Evolutionary conservation across 805 yeast genomes (phyloP).

Genomic region (Torulaspora microellipsoides): DNA sequence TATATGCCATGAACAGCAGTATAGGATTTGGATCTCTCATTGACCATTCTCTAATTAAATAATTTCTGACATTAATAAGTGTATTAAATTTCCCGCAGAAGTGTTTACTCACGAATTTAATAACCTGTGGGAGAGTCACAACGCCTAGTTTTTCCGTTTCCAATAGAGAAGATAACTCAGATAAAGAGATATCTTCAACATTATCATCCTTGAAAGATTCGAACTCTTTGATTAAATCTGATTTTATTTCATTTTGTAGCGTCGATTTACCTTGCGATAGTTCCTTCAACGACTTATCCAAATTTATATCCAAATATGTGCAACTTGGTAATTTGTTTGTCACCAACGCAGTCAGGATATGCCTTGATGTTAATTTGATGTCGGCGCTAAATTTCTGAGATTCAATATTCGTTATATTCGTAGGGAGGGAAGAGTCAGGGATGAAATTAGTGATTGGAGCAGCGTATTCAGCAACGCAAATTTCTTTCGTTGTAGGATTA

Average conservation of each 20-base stretch:
- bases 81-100: slow-evolving; percentile 8
- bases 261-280: slow-evolving; percentile 95
- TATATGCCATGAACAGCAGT: slow-evolving; percentile 9
- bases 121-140: slow-evolving; percentile 8
- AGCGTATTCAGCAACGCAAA: too few species aligned
- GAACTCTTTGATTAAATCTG: slow-evolving; percentile 14
- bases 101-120: slow-evolving; percentile 9
- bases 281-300: slow-evolving; percentile 85
- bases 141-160: slow-evolving; percentile 8
- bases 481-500: too few species aligned
- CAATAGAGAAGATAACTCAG: slow-evolving; percentile 3
- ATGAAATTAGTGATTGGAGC: too few species aligned
- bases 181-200: slow-evolving; percentile 12
- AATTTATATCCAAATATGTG: slow-evolving; percentile 39
- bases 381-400: neutral
- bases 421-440: neutral
- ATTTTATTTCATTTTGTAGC: slow-evolving; percentile 19
- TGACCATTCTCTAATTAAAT: slow-evolving; percentile 10
- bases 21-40: slow-evolving; percentile 9
- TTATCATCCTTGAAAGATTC: slow-evolving; percentile 5
- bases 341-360: slow-evolving; percentile 19
- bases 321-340: slow-evolving; percentile 19
- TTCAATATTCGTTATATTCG: neutral
- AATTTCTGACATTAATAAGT: slow-evolving; percentile 7
- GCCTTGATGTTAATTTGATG: slow-evolving; percentile 1